These are phyloP conservation scores for Lignosus rhinocerotis DNA, from an alignment of 1,284 basidiomycete species.

Conservation along the genomic window DNA sequence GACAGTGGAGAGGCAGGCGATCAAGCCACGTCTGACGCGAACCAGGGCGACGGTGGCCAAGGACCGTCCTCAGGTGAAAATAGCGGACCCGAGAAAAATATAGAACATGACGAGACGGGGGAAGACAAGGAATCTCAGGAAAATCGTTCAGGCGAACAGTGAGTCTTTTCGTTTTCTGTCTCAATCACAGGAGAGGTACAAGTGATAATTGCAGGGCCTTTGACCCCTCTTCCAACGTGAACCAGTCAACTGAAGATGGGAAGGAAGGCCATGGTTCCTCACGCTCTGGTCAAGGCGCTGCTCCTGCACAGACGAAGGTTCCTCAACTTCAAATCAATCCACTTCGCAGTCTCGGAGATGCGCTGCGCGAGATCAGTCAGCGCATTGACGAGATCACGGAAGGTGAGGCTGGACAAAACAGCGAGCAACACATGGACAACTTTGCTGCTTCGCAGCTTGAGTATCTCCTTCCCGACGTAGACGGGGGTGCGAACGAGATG, in stretches of 20 bases:
- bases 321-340: constrained; percentile 54
- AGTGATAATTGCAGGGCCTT: not conserved
- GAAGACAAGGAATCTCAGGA: constrained; percentile 8
- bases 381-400: constrained; percentile 85
- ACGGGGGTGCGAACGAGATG: constrained; percentile 63
- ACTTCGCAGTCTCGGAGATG: constrained; percentile 84
- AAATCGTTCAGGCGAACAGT: constrained; percentile 13
- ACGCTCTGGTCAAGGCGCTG: constrained; percentile 48
- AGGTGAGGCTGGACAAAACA: constrained; percentile 34
- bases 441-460: constrained; percentile 67
- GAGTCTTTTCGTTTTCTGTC: not conserved
- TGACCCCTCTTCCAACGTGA: constrained; percentile 14
- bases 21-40: constrained; percentile 19
- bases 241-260: constrained; percentile 21
- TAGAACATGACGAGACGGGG: constrained; percentile 2
- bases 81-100: constrained; percentile 5
- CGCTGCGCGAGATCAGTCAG: constrained; percentile 81
- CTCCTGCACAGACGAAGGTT: constrained; percentile 40
- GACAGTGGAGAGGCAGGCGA: constrained; percentile 20
- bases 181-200: not conserved
- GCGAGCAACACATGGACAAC: constrained; percentile 32
- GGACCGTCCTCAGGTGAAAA: constrained; percentile 10
- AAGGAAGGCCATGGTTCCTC: constrained; percentile 39
- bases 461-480: constrained; percentile 77
- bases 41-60: constrained; percentile 17